Base-by-base conservation (phyloP, 345 rosid genomes). In the Ceriops zippeliana region DNA sequence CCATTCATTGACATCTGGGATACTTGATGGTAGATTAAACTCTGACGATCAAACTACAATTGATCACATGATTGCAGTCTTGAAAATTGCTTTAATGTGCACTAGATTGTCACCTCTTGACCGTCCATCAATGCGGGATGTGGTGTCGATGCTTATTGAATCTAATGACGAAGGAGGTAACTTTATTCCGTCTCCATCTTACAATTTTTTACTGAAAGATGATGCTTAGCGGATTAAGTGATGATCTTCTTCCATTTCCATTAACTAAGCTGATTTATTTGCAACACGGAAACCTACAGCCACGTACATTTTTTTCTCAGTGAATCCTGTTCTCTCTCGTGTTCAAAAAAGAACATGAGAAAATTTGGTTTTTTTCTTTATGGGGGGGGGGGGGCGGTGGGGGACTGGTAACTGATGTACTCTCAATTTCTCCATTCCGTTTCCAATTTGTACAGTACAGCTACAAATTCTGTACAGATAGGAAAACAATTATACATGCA, bases 71-170 rank as follows among this genome's bases (percentile, higher is more conserved):
- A 65, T 78, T 0, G 20, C 64, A 0, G 77, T 73, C 11, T 26
- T 78, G 68, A 78, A 69, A 73, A 60, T 78, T 65, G 81, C 81
- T 65, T 54, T 78, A 47, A 56, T 78, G 60, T 78, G 81, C 73
- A 73, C 81, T 5, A 78, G 68, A 10, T 49, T 66, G 70, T 73
- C 72, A 15, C 81, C 81, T 27, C 61, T 56, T 1, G 77, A 78
- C 5, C 68, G 81, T 62, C 81, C 81, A 57, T 69, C 81, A 16
- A 78, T 73, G 81, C 71, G 81, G 51, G 81, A 78, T 56, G 81
- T 78, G 42, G 77, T 78, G 6, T 32, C 66, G 65, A 78, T 78
- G 81, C 81, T 78, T 31, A 64, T 24, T 0, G 81, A 78, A 70
- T 78, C 81, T 17, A 69, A 69, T 28, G 77, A 73, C 61, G 66